phyloP scores from a whole-genome alignment of 192 early-diverging fungal species.

The Mortierella hygrophila region DNA sequence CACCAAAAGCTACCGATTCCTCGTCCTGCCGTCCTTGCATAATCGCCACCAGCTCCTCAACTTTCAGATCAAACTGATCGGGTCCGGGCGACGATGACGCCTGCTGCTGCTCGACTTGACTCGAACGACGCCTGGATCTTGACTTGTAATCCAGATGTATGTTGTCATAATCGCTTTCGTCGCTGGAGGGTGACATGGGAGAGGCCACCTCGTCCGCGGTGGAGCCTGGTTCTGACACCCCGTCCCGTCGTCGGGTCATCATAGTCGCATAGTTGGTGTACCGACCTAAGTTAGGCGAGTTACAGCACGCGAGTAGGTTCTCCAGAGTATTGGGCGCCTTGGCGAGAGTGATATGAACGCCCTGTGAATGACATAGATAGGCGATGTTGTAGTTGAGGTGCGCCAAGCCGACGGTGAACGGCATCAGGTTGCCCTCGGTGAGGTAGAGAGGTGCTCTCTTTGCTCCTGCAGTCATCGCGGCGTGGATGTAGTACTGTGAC shows the following conservation, averaged over 20 bases:
- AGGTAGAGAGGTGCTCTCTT: constrained; percentile 63
- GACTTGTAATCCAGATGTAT: constrained; percentile 13
- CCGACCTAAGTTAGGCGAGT: constrained; percentile 62
- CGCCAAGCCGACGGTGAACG: constrained; percentile 60
- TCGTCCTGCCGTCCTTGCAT: constrained; percentile 46
- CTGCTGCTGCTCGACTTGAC: not conserved
- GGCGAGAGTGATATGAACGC: constrained; percentile 60
- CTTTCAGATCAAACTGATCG: constrained; percentile 44
- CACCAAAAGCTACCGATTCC: constrained; percentile 45
- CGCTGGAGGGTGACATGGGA: constrained; percentile 18
- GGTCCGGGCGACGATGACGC: constrained; percentile 22
- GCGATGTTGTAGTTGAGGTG: constrained; percentile 72
- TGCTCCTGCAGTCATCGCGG: constrained; percentile 21
- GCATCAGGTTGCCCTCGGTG: constrained; percentile 53
- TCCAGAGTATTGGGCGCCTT: constrained; percentile 65
- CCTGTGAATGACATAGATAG: constrained; percentile 70
- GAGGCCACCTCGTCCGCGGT: constrained; percentile 1
- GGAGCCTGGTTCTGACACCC: not conserved
- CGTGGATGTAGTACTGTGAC: constrained; percentile 38
- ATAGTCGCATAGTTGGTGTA: constrained; percentile 55
- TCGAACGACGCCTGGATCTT: not conserved
- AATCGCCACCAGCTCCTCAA: constrained; percentile 24
- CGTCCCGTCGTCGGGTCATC: constrained; percentile 12
- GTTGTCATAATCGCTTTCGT: constrained; percentile 37
- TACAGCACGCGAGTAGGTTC: constrained; percentile 61